These are phyloP conservation scores for Boletus rufocinnamomeus DNA, from an alignment of 768 basidiomycete genomes.

Conservation along the genomic window DNA sequence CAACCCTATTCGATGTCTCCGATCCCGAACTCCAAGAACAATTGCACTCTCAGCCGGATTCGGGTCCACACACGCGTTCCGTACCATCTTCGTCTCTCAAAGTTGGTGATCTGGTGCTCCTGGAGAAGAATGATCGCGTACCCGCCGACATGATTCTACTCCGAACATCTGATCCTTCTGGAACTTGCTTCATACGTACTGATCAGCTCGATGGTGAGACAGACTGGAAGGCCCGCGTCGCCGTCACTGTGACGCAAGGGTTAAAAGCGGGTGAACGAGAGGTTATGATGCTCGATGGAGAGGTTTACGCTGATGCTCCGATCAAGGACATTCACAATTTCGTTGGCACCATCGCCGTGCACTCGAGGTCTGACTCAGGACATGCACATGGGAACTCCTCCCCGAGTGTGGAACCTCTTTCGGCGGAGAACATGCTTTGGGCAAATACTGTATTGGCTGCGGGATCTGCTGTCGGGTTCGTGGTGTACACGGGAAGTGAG, in stretches of 20 bases:
- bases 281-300: slow-evolving; percentile 70
- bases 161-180: slow-evolving; percentile 83
- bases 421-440: slow-evolving; percentile 96
- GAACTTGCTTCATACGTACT: slow-evolving; percentile 96
- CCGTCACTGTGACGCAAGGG: slow-evolving; percentile 46
- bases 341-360: slow-evolving; percentile 86
- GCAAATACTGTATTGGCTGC: slow-evolving; percentile 97
- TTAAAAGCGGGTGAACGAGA: slow-evolving; percentile 44
- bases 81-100: slow-evolving; percentile 86
- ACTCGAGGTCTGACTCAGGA: slow-evolving; percentile 36
- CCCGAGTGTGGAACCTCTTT: slow-evolving; percentile 76
- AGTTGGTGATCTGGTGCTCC: slow-evolving; percentile 86
- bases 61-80: slow-evolving; percentile 62
- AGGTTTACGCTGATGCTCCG: slow-evolving; percentile 93
- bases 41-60: slow-evolving; percentile 30
- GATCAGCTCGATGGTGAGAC: slow-evolving; percentile 99
- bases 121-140: slow-evolving; percentile 97
- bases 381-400: slow-evolving; percentile 39
- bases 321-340: slow-evolving; percentile 97
- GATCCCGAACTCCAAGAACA: slow-evolving; percentile 24
- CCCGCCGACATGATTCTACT: slow-evolving; percentile 93
- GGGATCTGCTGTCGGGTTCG: slow-evolving; percentile 88
- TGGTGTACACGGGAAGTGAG: slow-evolving; percentile 93
- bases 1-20: slow-evolving; percentile 19
- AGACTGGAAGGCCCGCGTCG: slow-evolving; percentile 96